Conservation (phyloP, 768 basidiomycete genomes). For the Agaricus subrufescens region DNA sequence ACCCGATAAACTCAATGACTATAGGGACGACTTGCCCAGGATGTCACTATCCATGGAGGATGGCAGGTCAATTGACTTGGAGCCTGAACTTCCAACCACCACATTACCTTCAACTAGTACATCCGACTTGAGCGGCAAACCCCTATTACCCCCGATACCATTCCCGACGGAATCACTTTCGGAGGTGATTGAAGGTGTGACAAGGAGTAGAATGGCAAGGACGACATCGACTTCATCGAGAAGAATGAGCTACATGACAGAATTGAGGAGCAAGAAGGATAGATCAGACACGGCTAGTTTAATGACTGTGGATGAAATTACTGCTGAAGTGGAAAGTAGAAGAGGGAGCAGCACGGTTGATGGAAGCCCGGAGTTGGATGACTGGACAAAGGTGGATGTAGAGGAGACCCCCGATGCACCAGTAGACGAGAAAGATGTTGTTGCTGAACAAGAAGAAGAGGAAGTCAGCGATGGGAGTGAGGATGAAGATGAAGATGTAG, state of each 20-base stretch:
- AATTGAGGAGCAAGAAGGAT: constrained; percentile 78
- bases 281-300: constrained; percentile 85
- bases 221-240: constrained; percentile 49
- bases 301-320: constrained; percentile 97
- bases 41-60: constrained; percentile 76
- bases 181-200: constrained; percentile 65
- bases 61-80: constrained; percentile 60
- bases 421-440: constrained; percentile 28
- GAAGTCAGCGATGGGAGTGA: constrained; percentile 38
- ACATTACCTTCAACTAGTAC: constrained; percentile 18
- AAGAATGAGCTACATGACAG: constrained; percentile 78
- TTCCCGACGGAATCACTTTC: constrained; percentile 77
- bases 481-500: constrained; percentile 35
- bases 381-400: constrained; percentile 70
- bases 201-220: constrained; percentile 35
- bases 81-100: constrained; percentile 37
- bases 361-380: constrained; percentile 48
- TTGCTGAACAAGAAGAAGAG: constrained; percentile 38
- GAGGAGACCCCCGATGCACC: constrained; percentile 32
- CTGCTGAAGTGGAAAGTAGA: constrained; percentile 84
- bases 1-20: constrained; percentile 28
- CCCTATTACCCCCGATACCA: constrained; percentile 72
- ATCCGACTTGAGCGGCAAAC: constrained; percentile 25
- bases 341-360: constrained; percentile 46
- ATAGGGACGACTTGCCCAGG: constrained; percentile 53